Base-by-base conservation (phyloP, 176 grass and related monocot genomes). In the Pontederia paniculata region DNA sequence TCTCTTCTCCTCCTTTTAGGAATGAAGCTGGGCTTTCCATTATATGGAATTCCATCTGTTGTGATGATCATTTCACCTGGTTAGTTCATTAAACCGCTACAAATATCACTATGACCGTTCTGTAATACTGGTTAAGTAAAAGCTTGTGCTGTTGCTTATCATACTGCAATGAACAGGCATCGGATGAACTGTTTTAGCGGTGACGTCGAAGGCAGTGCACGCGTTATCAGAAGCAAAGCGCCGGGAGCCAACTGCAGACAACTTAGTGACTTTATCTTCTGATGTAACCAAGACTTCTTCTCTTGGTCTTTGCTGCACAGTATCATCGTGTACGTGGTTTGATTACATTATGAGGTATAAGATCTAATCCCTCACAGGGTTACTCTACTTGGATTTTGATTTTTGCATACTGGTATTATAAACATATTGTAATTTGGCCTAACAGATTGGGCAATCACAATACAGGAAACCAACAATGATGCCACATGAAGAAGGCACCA, bases 51-150 rank as follows among this genome's bases (percentile, higher is more conserved):
- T 58, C 55, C 55, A 58, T 58, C 22, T 58, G 55, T 31, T 58
- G 55, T 58, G 55, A 58, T 31, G 23, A 58, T 28, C 55, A 58
- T 58, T 58, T 58, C 55, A 58, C 55, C 9, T 58, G 55, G 55
- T 58, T 31, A 15, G 22, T 42, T 58, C 55, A 58, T 42, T 10
- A 17, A 58, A n/a, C 31, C 5, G 22, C 23, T 41, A 42, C 4
- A 15, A 9, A 15, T 31, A 23, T 31, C n/a, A 58, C 14, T 2
- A 58, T n/a, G 31, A 13, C n/a, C n/a, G n/a, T 37, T 37, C 28
- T 37, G 28, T 6, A 37, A 37, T 37, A 37, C 7, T 37, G 28
- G 28, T 37, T 37, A 37, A 37, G 28, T 37, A 6, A 2, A n/a
- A 16, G 13, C 2, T 28, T 58, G 25, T 15, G 15, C 5, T 4